Evolutionary conservation across 371 early-diverging fungal genomes (phyloP), one percentile per base, ranked within the genome.

Genomic region (Mortierella polycephala): DNA sequence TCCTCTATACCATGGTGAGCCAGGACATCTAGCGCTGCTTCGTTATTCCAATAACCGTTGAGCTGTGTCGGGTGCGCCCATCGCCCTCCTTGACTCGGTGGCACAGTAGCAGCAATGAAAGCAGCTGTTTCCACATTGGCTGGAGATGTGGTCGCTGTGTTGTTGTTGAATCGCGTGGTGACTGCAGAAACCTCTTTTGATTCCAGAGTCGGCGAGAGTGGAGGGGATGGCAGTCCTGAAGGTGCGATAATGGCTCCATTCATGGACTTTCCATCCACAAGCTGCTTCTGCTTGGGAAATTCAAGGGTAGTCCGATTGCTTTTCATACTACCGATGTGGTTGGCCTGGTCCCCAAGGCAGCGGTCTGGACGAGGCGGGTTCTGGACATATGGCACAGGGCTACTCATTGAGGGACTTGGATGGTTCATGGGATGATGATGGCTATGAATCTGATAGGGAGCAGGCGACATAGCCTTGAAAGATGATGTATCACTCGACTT

Each of bases 181-280:
- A 30, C 45, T 14, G 54, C 30, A 9, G 40, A 18, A 10, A 20
- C 7, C 3, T 42, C 55, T 7, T 67, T 63, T 0, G 60, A 40
- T n/a, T 58, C 64, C 46, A 71, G 53, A n/a, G 54, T 71, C 0
- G 71, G 71, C 21, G 76, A 67, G 30, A 46, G 60, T 5, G 71
- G 76, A 12, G 76, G 76, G 11, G 76, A 67, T 1, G 71, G 71
- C 41, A 76, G 47, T 10, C 47, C 57, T 46, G 52, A 16, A 21
- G 16, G 13, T 40, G 13, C 7, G 13, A 16, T 30, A 5, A 9
- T 20, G 13, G 23, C 8, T 23, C 18, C 23, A 30, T 10, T 40
- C 21, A 30, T 30, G 30, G 30, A 30, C 30, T 30, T 30, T 30
- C 30, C 4, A 30, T 30, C 30, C 1, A 30, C 30, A 30, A 30